Evolutionary conservation across 1,284 basidiomycete species (phyloP).

Genomic region (Ganoderma lingzhi): DNA sequence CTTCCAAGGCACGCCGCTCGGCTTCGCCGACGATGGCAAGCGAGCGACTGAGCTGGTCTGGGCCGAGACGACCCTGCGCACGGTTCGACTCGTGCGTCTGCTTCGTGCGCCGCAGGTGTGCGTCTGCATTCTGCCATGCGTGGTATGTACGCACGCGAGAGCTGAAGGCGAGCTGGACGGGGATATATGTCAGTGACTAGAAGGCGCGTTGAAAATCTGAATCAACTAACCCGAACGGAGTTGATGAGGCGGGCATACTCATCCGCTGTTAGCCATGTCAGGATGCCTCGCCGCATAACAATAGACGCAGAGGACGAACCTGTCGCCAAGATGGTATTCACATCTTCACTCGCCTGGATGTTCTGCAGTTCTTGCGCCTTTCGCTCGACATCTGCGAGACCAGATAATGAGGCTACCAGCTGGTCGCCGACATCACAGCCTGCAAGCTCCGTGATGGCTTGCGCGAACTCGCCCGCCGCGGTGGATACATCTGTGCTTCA

Average conservation of each 20-base stretch:
- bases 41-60: constrained; percentile 72
- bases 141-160: constrained; percentile 88
- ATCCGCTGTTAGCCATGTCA: constrained; percentile 60
- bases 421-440: constrained; percentile 80
- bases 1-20: constrained; percentile 83
- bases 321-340: constrained; percentile 80
- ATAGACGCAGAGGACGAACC: constrained; percentile 48
- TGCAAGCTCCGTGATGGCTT: constrained; percentile 70
- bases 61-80: constrained; percentile 71
- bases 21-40: constrained; percentile 86
- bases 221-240: constrained; percentile 79
- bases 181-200: background rate
- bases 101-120: constrained; percentile 77
- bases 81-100: constrained; percentile 85
- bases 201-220: background rate
- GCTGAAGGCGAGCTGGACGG: constrained; percentile 78
- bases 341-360: constrained; percentile 80
- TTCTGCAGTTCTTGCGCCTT: constrained; percentile 77
- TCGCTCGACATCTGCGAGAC: constrained; percentile 77
- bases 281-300: background rate
- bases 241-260: constrained; percentile 94
- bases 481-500: constrained; percentile 68
- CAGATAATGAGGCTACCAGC: constrained; percentile 71
- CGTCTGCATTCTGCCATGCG: constrained; percentile 82
- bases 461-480: constrained; percentile 77